These are phyloP conservation scores for Panus rudis DNA, from an alignment of 768 basidiomycete genomes.

Conservation along the genomic window DNA sequence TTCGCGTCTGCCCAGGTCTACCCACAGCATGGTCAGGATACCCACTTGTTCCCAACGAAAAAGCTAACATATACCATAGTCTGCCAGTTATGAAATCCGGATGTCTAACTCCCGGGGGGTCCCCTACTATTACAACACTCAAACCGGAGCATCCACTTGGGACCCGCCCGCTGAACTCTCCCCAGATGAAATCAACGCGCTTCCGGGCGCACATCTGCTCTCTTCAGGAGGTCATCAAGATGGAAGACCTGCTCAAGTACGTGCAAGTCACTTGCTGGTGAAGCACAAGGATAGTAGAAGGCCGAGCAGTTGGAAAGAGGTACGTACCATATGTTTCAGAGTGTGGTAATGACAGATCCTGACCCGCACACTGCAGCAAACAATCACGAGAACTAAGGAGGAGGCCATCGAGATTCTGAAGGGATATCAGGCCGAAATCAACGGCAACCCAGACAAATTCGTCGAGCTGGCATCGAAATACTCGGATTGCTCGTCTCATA, in stretches of 20 bases:
- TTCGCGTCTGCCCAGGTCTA: too few relatives aligned
- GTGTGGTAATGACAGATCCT: constrained; percentile 1
- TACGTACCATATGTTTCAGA: constrained; percentile 25
- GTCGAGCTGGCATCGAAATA: constrained; percentile 64
- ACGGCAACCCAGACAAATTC: constrained; percentile 50
- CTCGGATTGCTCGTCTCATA: constrained; percentile 88
- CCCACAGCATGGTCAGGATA: too few relatives aligned
- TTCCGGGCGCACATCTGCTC: constrained; percentile 61
- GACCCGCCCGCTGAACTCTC: constrained; percentile 58
- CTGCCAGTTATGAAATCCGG: constrained; percentile 70
- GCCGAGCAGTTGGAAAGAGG: constrained; percentile 83
- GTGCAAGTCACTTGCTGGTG: constrained; percentile 92
- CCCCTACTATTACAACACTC: constrained; percentile 84
- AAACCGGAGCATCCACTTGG: constrained; percentile 74
- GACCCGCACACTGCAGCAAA: constrained; percentile 32
- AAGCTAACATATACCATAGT: not conserved
- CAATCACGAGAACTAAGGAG: constrained; percentile 81
- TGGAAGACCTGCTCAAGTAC: constrained; percentile 49
- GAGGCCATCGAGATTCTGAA: constrained; percentile 82
- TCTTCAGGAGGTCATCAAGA: constrained; percentile 24
- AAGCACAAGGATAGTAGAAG: constrained; percentile 81
- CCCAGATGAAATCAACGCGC: constrained; percentile 47
- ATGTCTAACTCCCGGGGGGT: constrained; percentile 70
- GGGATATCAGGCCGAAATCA: constrained; percentile 56
- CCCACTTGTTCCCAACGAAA: not conserved